These are phyloP conservation scores for Crinitomyces ghanaensis DNA, from an alignment of 805 yeast genomes.

Conservation along the genomic window DNA sequence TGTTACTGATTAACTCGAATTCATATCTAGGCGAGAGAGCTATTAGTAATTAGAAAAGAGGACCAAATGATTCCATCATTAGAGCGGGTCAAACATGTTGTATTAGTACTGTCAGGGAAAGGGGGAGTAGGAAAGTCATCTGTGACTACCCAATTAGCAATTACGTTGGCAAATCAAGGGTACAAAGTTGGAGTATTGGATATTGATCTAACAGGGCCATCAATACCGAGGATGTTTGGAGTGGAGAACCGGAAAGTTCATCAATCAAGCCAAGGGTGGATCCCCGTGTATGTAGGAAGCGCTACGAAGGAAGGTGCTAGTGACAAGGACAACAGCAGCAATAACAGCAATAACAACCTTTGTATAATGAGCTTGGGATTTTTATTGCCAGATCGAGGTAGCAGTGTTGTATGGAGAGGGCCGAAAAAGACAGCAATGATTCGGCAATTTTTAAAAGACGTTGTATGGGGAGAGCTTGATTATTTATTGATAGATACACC, in stretches of 20 bases:
- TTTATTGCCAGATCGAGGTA: slow-evolving; percentile 69
- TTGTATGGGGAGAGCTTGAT: slow-evolving; percentile 73
- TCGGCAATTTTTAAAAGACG: slow-evolving; percentile 82
- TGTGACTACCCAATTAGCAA: slow-evolving; percentile 85
- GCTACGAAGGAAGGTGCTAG: too few relatives aligned
- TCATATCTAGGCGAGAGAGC: too few relatives aligned
- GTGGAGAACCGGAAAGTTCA: slow-evolving; percentile 68
- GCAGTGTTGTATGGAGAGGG: slow-evolving; percentile 95
- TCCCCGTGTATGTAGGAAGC: slow-evolving; percentile 57
- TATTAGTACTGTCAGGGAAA: slow-evolving; percentile 81
- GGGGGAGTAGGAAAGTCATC: slow-evolving; percentile 98
- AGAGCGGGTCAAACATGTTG: slow-evolving; percentile 55
- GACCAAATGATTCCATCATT: slow-evolving; percentile 27
- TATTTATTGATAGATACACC: slow-evolving; percentile 91
- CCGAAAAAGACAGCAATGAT: slow-evolving; percentile 98
- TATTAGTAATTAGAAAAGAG: too few relatives aligned
- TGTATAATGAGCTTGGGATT: slow-evolving; percentile 84
- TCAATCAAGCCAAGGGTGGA: slow-evolving; percentile 81
- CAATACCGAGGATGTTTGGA: slow-evolving; percentile 93
- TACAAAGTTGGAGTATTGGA: slow-evolving; percentile 87
- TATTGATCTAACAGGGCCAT: slow-evolving; percentile 93
- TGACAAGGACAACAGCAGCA: too few relatives aligned
- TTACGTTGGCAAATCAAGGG: slow-evolving; percentile 62
- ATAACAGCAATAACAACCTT: too few relatives aligned
- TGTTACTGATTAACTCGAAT: too few relatives aligned